Evolutionary conservation across 495 filamentous ascomycete species (phyloP), one percentile per base, ranked within the genome.

Genomic region (Clohesyomyces aquaticus): DNA sequence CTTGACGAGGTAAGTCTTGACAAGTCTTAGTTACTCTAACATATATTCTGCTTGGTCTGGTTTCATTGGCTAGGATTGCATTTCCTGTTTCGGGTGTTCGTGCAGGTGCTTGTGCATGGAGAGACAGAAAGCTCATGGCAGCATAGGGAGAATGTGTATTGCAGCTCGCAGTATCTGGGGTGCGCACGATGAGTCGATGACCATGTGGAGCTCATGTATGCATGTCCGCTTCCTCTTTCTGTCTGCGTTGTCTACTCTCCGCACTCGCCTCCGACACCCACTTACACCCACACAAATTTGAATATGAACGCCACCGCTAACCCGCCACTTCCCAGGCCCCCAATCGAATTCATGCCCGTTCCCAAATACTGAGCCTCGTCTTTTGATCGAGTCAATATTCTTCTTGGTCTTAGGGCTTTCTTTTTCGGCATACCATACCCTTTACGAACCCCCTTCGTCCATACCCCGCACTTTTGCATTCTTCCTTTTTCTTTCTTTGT

Each of bases 1-100:
- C 52, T 32, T 70, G 41, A 70, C 67, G 23, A 62, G 59, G 67
- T 70, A 52, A 62, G 67, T 67, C 26, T 19, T 18, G 23, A 4
- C 14, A 35, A 32, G 12, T 43, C 48, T 16, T 54, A n/a, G n/a
- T n/a, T n/a, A n/a, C n/a, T n/a, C n/a, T n/a, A n/a, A n/a, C n/a
- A n/a, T n/a, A n/a, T n/a, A n/a, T n/a, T n/a, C n/a, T n/a, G n/a
- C n/a, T n/a, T n/a, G n/a, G n/a, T n/a, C n/a, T n/a, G n/a, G n/a
- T 18, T 6, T 21, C 21, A 18, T 52, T 27, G 23, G 54, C 4
- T 10, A 10, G 54, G 54, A 27, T 42, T 43, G 11, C 12, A 54
- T 58, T 64, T 4, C 43, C n/a, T 23, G 22, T 49, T 48, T 50
- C 28, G 45, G 57, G 26, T 29, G 22, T 55, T 1, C 3, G 29